These are phyloP conservation scores for Carex arenaria DNA, from an alignment of 202 grass and related monocot genomes.

Conservation along the genomic window DNA sequence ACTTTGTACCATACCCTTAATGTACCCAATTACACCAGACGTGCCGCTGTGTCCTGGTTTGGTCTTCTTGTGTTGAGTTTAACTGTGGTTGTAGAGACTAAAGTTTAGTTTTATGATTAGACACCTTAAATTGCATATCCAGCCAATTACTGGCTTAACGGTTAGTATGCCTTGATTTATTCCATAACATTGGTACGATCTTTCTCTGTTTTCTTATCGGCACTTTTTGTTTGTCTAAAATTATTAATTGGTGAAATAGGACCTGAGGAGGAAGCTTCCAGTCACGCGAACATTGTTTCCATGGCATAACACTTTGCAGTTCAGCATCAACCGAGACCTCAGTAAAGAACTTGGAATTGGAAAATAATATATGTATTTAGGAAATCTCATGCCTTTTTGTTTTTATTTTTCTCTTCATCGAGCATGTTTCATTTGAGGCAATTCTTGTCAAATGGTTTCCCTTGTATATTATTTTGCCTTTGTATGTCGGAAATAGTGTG, in stretches of 20 bases:
- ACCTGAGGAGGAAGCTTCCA: constrained; percentile 95
- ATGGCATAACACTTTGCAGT: constrained; percentile 80
- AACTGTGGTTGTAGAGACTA: not conserved
- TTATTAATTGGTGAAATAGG: constrained; percentile 34
- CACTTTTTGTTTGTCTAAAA: not conserved
- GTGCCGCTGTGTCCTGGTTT: not conserved
- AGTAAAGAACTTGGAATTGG: constrained; percentile 83
- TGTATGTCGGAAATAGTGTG: constrained; percentile 6
- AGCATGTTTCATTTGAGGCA: constrained; percentile 21
- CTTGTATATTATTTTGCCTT: constrained; percentile 21
- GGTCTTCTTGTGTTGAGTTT: not conserved
- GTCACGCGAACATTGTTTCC: constrained; percentile 91
- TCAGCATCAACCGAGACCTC: constrained; percentile 76
- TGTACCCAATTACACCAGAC: not conserved
- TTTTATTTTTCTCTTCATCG: constrained; percentile 27
- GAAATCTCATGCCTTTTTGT: constrained; percentile 31
- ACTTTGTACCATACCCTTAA: not conserved
- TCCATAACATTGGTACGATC: not conserved
- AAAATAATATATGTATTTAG: constrained; percentile 41
- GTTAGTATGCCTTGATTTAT: not conserved
- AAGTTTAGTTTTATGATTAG: not conserved
- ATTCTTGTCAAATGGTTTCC: not conserved
- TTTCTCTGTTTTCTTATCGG: not conserved
- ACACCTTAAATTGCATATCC: not conserved
- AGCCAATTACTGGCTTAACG: not conserved